Conservation (phyloP, 805 yeast species). For the Wickerhamiella occidentalis region DNA sequence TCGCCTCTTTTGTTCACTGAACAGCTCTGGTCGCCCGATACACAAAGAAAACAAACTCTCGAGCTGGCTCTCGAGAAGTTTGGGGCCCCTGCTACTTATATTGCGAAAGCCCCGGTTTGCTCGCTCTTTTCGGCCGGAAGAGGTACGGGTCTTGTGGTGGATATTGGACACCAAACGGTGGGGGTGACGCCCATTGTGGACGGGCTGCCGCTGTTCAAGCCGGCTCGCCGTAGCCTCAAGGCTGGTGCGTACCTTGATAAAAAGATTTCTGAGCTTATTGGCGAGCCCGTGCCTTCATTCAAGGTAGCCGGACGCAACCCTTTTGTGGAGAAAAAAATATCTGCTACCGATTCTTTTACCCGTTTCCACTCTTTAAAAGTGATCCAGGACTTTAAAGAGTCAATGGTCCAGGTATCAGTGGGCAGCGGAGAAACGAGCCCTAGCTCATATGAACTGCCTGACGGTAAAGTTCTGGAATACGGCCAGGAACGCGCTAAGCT, state of each 20-base stretch:
- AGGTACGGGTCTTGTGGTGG: constrained; percentile 76
- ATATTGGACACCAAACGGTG: constrained; percentile 65
- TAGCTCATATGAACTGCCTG: constrained; percentile 48
- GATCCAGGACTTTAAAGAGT: constrained; percentile 63
- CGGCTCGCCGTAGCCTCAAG: constrained; percentile 53
- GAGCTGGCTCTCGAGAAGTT: constrained; percentile 60
- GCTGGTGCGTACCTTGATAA: constrained; percentile 57
- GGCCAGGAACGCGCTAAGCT: constrained; percentile 48
- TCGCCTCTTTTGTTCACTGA: constrained; percentile 77
- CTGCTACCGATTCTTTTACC: constrained; percentile 37
- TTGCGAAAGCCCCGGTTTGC: constrained; percentile 77
- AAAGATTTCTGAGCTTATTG: constrained; percentile 37
- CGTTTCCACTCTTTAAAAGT: constrained; percentile 45
- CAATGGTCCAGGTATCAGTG: constrained; percentile 17
- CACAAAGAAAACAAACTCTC: constrained; percentile 54
- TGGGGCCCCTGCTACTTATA: constrained; percentile 66
- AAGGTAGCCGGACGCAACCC: constrained; percentile 36
- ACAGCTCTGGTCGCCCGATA: constrained; percentile 69
- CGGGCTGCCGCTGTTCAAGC: constrained; percentile 29
- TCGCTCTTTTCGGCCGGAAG: constrained; percentile 80
- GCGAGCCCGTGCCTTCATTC: constrained; percentile 35
- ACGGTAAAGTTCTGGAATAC: constrained; percentile 52
- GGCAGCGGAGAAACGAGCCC: no score
- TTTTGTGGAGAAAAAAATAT: constrained; percentile 24
- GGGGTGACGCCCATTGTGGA: constrained; percentile 42